These are phyloP conservation scores for Coemansia sp. DNA, from an alignment of 192 early-diverging fungal species.

Conservation along the genomic window DNA sequence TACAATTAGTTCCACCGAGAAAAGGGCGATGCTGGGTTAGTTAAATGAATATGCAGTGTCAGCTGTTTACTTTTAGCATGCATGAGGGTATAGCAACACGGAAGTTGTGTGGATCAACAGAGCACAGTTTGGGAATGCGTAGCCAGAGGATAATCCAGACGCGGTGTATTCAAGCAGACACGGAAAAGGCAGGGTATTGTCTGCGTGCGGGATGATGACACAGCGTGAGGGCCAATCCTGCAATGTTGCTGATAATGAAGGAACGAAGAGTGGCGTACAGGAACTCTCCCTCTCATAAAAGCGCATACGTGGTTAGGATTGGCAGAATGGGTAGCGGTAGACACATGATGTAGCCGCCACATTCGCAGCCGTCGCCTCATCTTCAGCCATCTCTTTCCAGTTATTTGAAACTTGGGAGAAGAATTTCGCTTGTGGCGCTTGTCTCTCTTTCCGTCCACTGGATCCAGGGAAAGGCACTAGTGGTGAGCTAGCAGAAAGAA, in stretches of 20 bases:
- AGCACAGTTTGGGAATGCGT: too few relatives aligned
- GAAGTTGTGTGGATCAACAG: too few relatives aligned
- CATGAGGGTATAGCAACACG: neutral
- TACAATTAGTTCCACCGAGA: constrained; percentile 7
- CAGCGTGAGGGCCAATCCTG: neutral
- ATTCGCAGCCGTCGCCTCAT: neutral
- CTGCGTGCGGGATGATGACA: too few relatives aligned
- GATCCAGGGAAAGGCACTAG: neutral
- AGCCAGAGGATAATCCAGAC: too few relatives aligned
- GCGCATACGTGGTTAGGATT: neutral
- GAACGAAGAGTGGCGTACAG: neutral
- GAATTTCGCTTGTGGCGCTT: neutral
- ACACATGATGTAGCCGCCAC: neutral
- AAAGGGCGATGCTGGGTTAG: neutral
- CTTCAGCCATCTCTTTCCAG: neutral
- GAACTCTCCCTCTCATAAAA: constrained; percentile 2
- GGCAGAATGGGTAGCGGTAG: neutral
- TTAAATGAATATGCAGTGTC: neutral
- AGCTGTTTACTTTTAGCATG: neutral
- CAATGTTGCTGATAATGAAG: neutral
- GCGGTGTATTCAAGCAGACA: too few relatives aligned
- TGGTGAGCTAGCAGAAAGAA: neutral
- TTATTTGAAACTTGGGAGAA: neutral
- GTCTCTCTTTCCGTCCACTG: neutral
- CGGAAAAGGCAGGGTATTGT: too few relatives aligned